Base-by-base conservation (phyloP, 306 rosid species). In the Trichosanthes cucumerina region DNA sequence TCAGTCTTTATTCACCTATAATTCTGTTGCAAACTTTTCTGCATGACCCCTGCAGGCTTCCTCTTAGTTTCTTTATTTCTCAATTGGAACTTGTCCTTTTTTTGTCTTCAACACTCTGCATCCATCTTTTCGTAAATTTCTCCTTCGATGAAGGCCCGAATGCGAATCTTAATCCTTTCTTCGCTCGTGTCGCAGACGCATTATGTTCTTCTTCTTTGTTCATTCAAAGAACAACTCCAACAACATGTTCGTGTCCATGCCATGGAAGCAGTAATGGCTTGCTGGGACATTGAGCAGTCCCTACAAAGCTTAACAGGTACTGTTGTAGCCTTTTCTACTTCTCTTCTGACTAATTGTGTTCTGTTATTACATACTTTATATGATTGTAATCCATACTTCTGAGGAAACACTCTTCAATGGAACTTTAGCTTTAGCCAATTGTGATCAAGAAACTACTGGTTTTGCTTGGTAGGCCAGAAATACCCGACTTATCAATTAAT, bases 201-300 rank as follows among this genome's bases (percentile, higher is more conserved):
- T 86, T 95, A 95, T 80, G 99, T 95, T 85, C 80, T 95, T 85
- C 79, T 92, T 90, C 97, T 95, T 49, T 95, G 97, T 86, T 95
- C 99, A 14, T 95, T 95, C 85, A 95, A 92, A 90, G 99, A 95
- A 65, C 99, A 95, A 78, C 92, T 95, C 60, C 99, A 95, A 69
- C 99, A 92, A 76, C 99, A 95, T 75, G 99, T 95, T 76, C 92
- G 97, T 10, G 98, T 95, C 60, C 99, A 92, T 84, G 98, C 99
- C 23, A 95, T 95, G 99, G 99, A 95, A 87, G 99, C 99, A 39
- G 99, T 95, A 15, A 95, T 92, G 99, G 99, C 98, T 82, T 95
- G 99, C 85, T 95, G 99, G 99, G 99, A 95, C 86, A 95, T 95
- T 26, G 99, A 92, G 81, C 99, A 95, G 74, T 91, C 99, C 69